phyloP scores from a whole-genome alignment of 495 filamentous ascomycete species.

The Usnea hakonensis region DNA sequence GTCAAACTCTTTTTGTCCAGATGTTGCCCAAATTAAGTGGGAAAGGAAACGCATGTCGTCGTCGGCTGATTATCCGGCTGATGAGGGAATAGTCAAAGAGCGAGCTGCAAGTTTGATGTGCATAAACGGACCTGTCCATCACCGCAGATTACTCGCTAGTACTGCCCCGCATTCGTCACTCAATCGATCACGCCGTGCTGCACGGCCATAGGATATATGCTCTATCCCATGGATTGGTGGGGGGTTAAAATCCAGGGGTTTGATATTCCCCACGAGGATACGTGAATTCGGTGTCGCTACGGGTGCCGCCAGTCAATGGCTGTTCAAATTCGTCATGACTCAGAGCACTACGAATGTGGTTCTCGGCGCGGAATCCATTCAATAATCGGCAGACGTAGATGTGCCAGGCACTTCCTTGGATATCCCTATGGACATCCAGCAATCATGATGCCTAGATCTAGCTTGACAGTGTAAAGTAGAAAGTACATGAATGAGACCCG shows the following conservation, averaged over 20 bases:
- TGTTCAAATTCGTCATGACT: neutral
- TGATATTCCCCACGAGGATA: neutral
- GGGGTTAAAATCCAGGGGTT: too few relatives aligned
- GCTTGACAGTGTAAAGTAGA: neutral
- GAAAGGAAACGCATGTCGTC: neutral
- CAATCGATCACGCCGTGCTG: too few relatives aligned
- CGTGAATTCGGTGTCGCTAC: neutral
- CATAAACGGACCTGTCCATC: too few relatives aligned
- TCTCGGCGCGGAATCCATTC: neutral
- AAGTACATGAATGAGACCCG: too few relatives aligned
- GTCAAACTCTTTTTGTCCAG: too few relatives aligned
- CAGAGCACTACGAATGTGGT: neutral
- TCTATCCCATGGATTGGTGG: too few relatives aligned
- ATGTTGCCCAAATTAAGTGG: too few relatives aligned
- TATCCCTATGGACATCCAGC: neutral
- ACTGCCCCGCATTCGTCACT: too few relatives aligned
- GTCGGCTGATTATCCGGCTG: neutral
- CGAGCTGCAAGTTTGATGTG: too few relatives aligned
- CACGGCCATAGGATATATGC: too few relatives aligned
- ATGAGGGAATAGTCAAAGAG: too few relatives aligned
- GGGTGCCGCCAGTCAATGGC: neutral
- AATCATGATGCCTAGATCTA: neutral
- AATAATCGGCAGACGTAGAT: neutral
- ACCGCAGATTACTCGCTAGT: too few relatives aligned
- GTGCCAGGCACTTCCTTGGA: neutral